These are phyloP conservation scores for Inga laurina DNA, from an alignment of 306 rosid genomes.

Conservation along the genomic window DNA sequence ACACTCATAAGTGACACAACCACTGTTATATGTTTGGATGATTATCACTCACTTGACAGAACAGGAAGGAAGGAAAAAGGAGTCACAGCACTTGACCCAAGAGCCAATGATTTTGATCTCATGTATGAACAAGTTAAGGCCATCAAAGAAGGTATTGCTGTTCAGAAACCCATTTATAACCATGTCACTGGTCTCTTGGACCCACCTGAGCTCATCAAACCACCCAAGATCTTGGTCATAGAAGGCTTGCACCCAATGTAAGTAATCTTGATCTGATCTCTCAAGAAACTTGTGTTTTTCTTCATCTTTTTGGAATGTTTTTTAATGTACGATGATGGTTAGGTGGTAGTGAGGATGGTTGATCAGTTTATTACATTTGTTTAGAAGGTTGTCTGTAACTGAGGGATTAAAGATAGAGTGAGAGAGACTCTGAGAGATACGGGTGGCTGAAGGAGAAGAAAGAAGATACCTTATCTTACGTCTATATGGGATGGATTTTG, in stretches of 20 bases:
- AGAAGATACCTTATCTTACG: slow-evolving; percentile 38
- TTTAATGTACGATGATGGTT: background rate
- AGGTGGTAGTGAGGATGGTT: slow-evolving; percentile 16
- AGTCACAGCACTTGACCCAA: slow-evolving; percentile 96
- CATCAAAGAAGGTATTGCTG: slow-evolving; percentile 69
- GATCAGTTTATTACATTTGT: background rate
- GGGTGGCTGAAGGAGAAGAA: slow-evolving; percentile 26
- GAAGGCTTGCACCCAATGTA: slow-evolving; percentile 99
- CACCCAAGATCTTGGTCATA: slow-evolving; percentile 94
- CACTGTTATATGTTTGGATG: slow-evolving; percentile 94
- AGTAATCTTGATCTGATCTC: slow-evolving; percentile 31
- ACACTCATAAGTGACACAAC: slow-evolving; percentile 96
- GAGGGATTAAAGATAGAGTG: slow-evolving; percentile 8
- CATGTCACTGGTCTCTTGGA: slow-evolving; percentile 96
- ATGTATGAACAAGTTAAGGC: slow-evolving; percentile 98
- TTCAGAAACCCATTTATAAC: slow-evolving; percentile 86
- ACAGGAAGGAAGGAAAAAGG: slow-evolving; percentile 93
- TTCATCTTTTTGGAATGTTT: background rate
- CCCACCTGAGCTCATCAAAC: slow-evolving; percentile 92
- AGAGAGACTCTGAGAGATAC: slow-evolving; percentile 13
- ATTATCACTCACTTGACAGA: slow-evolving; percentile 90
- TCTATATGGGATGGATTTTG: slow-evolving; percentile 34
- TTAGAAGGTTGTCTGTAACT: slow-evolving; percentile 11
- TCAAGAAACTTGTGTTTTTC: background rate
- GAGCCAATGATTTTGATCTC: slow-evolving; percentile 91